Conservation (phyloP, 192 early-diverging fungal genomes). For the Coemansia sp. region DNA sequence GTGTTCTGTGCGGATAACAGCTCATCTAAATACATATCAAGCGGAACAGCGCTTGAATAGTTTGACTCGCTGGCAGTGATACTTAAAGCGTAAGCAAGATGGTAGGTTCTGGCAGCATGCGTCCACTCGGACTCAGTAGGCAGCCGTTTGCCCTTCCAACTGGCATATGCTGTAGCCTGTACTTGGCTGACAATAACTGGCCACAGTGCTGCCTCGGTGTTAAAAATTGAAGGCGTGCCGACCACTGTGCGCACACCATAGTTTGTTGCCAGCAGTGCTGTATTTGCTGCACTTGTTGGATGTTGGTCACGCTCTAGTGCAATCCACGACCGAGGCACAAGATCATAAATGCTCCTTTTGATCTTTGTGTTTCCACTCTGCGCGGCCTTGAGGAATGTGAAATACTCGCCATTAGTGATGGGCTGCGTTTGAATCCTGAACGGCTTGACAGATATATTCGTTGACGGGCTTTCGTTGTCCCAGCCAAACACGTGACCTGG, state of each 20-base stretch:
- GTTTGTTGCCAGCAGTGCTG: slow-evolving; percentile 5
- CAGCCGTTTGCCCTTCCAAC: slow-evolving; percentile 58
- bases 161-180: slow-evolving; percentile 73
- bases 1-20: slow-evolving; percentile 10
- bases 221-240: slow-evolving; percentile 59
- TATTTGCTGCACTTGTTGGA: neutral
- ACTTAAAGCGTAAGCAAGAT: slow-evolving; percentile 22
- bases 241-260: slow-evolving; percentile 67
- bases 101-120: slow-evolving; percentile 34
- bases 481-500: slow-evolving; percentile 69
- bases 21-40: slow-evolving; percentile 18
- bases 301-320: neutral
- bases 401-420: slow-evolving; percentile 79
- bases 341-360: neutral
- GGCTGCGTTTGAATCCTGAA: slow-evolving; percentile 76
- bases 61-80: too few species aligned
- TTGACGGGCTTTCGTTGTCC: slow-evolving; percentile 82
- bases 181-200: slow-evolving; percentile 69
- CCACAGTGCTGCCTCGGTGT: slow-evolving; percentile 58
- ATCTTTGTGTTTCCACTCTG: neutral
- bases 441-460: slow-evolving; percentile 25
- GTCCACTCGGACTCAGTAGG: slow-evolving; percentile 78
- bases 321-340: slow-evolving; percentile 65
- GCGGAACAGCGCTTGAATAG: neutral
- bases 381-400: slow-evolving; percentile 48